A percentile compares a stretch with the other conserved stretches of the same genome.
Conservation (phyloP, 371 early-diverging fungal species). For the Phascolomyces articulosus region DNA sequence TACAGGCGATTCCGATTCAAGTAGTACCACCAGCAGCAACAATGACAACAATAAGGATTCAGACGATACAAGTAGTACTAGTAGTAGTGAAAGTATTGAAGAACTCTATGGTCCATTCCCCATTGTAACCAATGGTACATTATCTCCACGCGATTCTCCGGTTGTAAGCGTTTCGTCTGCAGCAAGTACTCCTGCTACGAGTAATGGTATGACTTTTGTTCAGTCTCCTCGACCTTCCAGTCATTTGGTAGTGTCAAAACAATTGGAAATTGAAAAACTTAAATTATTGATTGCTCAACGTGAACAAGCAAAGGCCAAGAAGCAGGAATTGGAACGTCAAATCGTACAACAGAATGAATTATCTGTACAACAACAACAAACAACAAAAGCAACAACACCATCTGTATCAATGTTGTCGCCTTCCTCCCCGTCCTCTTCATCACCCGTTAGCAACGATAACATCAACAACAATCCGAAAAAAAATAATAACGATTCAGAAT, state of each 20-base stretch:
- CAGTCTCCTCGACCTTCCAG: background rate
- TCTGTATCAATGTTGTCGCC: background rate
- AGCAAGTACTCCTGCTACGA: background rate
- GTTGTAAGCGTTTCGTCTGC: background rate
- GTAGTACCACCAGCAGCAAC: background rate
- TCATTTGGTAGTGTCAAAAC: conserved; percentile 1
- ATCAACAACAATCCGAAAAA: background rate
- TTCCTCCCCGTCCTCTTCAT: background rate
- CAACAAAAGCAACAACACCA: background rate
- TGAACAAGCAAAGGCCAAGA: conserved; percentile 8
- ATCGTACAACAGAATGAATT: background rate
- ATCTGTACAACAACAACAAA: background rate
- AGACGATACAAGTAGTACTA: background rate
- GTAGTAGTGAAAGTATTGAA: conserved; percentile 9
- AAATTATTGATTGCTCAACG: conserved; percentile 15
- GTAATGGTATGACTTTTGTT: no score
- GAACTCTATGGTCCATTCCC: conserved; percentile 19
- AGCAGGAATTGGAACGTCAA: conserved; percentile 4
- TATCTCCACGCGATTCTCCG: background rate
- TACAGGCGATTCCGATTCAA: background rate
- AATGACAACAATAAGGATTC: background rate
- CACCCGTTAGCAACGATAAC: background rate
- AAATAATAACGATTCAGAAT: no score
- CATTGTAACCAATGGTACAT: background rate
- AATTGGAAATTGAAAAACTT: conserved; percentile 11